Evolutionary conservation across 768 basidiomycete species (phyloP).

Genomic region (Coprinopsis strossmayeri): DNA sequence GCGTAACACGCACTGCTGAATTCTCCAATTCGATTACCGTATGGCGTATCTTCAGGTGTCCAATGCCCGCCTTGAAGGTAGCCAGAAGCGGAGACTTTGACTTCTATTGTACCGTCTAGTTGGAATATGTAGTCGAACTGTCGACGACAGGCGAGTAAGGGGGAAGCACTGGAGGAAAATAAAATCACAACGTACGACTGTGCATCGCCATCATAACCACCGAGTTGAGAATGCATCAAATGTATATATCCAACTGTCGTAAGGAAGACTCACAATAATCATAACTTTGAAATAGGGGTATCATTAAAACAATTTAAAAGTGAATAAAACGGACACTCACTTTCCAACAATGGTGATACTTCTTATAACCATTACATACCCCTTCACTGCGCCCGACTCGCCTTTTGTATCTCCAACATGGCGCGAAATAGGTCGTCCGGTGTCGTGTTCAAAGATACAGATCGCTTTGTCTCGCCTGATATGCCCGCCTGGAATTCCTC

Average conservation of each 20-base stretch:
- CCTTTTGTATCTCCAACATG: conserved; percentile 48
- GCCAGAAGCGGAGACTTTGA: conserved; percentile 58
- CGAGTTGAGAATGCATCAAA: too few species aligned
- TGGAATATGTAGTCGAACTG: neutral
- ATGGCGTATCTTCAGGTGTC: conserved; percentile 38
- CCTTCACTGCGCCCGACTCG: conserved; percentile 57
- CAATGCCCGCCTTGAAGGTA: conserved; percentile 64
- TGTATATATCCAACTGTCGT: too few species aligned
- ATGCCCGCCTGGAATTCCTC: neutral
- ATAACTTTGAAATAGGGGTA: conserved; percentile 28
- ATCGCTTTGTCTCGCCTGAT: conserved; percentile 46
- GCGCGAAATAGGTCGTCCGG: conserved; percentile 47
- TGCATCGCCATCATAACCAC: too few species aligned
- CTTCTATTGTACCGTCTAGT: conserved; percentile 62
- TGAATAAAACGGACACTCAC: conserved; percentile 26
- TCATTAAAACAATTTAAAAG: neutral
- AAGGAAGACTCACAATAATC: conserved; percentile 53
- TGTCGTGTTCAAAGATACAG: conserved; percentile 60
- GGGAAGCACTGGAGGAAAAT: too few species aligned
- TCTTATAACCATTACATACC: conserved; percentile 51
- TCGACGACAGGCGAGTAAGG: neutral
- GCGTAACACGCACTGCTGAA: conserved; percentile 36
- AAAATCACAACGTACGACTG: too few species aligned
- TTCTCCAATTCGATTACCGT: conserved; percentile 51
- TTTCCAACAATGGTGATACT: conserved; percentile 59